Conservation (phyloP, 805 yeast species). For the Starmerella bombi region DNA sequence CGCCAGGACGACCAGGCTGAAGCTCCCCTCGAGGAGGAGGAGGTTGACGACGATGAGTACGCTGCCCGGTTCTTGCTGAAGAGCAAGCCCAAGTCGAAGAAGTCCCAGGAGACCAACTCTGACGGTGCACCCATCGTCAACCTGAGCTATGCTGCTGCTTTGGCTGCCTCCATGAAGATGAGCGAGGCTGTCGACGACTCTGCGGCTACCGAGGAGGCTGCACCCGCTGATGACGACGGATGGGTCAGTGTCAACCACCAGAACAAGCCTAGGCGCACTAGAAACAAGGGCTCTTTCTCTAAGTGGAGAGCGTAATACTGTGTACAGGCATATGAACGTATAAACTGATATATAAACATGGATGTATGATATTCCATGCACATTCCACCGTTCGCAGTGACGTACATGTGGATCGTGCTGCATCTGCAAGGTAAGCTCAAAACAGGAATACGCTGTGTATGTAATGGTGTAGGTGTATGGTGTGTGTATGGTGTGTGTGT, state of each 20-base stretch:
- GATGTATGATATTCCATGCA: too few relatives aligned
- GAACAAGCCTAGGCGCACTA: constrained; percentile 16
- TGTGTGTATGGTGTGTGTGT: too few relatives aligned
- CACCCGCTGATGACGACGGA: constrained; percentile 20
- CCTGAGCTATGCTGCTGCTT: constrained; percentile 21
- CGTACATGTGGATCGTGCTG: too few relatives aligned
- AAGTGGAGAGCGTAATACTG: constrained; percentile 13
- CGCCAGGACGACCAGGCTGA: background rate
- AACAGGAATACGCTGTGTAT: too few relatives aligned
- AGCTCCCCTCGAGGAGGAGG: constrained; percentile 13
- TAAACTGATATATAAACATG: too few relatives aligned
- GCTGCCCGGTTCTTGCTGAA: constrained; percentile 21
- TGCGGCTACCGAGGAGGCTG: constrained; percentile 10
- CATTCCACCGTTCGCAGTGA: too few relatives aligned
- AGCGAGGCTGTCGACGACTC: constrained; percentile 7
- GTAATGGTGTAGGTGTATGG: too few relatives aligned
- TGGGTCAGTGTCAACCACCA: constrained; percentile 21
- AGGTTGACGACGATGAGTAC: constrained; percentile 24
- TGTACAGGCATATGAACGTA: too few relatives aligned
- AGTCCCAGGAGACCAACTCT: constrained; percentile 5
- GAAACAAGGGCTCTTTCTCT: constrained; percentile 18
- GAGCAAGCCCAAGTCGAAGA: constrained; percentile 14
- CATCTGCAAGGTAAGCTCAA: too few relatives aligned
- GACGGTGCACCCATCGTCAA: constrained; percentile 17
- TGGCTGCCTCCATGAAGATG: constrained; percentile 22